Evolutionary conservation across 2,329 filamentous ascomycete species (phyloP), one percentile per base, ranked within the genome.

Genomic region (Coniochaeta sp.): DNA sequence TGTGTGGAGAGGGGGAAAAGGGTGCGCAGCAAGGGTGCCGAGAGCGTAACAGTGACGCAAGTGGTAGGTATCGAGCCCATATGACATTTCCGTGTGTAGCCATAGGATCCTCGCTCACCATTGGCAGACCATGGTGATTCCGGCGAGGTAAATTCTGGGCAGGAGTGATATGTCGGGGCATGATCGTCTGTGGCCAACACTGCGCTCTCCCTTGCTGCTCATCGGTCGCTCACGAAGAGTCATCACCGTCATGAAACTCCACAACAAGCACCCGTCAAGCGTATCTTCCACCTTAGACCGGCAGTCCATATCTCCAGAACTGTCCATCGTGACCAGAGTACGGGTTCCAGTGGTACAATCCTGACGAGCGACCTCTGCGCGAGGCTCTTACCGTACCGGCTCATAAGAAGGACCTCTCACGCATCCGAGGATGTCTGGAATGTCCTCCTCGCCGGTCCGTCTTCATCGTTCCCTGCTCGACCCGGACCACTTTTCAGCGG

Each of bases 301-400:
- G 62, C 60, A 67, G 65, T 67, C 67, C 64, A 69, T 73, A 71
- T 70, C 73, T 61, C 69, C 69, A 68, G 64, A 63, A 69, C 74
- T 62, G 72, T 71, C 75, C 72, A 70, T 63, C 57, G 67, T 73
- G 80, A 77, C 80, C 82, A 80, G 73, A 77, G 79, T 81, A 71
- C 77, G 68, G 69, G 72, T 79, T 83, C 89, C 89, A 87, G 88
- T 78, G 81, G 79, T 74, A 74, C 76, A 75, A 74, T 74, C 81
- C 86, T 84, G 88, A 91, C 88, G 89, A 90, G 89, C 82, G 88
- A 78, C 84, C 83, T 85, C 86, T 73, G 79, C 77, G 76, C 81
- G 83, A 88, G 83, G 83, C 77, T 89, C 88, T 91, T 89, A 88
- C 83, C 88, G 73, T 77, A 82, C 79, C 71, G 82, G 85, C 89